Conservation (phyloP, 139 green algal genomes). For the Penium margaritaceum region DNA sequence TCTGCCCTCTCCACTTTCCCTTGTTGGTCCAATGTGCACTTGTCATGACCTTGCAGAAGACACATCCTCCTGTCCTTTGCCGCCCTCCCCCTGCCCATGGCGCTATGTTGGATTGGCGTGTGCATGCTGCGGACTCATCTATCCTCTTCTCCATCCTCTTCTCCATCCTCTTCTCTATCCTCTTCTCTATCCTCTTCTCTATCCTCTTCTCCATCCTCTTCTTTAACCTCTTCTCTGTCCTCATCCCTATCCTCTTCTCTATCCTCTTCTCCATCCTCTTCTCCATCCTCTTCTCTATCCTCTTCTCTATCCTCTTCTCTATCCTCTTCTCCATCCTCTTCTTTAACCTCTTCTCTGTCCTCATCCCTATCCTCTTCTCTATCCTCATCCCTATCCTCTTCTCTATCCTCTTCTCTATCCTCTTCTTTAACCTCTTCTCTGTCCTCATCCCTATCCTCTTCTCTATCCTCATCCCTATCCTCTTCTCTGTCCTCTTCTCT, state of each 20-base stretch:
- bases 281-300: not conserved
- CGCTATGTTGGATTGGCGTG: not conserved
- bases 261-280: not conserved
- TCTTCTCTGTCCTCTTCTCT: too few relatives aligned
- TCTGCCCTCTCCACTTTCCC: too few relatives aligned
- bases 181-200: too few relatives aligned
- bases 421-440: not conserved
- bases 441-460: not conserved
- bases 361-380: not conserved
- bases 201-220: too few relatives aligned
- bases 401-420: not conserved
- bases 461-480: too few relatives aligned
- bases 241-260: not conserved
- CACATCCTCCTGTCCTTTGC: not conserved
- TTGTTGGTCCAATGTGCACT: too few relatives aligned
- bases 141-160: too few relatives aligned
- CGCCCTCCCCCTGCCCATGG: not conserved
- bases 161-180: too few relatives aligned
- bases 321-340: constrained; percentile 1
- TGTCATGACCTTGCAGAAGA: too few relatives aligned
- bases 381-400: not conserved
- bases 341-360: not conserved
- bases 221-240: too few relatives aligned
- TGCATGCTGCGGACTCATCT: too few relatives aligned
- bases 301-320: not conserved